These are phyloP conservation scores for Kwoniella shandongensis DNA, from an alignment of 768 basidiomycete species.

Conservation along the genomic window DNA sequence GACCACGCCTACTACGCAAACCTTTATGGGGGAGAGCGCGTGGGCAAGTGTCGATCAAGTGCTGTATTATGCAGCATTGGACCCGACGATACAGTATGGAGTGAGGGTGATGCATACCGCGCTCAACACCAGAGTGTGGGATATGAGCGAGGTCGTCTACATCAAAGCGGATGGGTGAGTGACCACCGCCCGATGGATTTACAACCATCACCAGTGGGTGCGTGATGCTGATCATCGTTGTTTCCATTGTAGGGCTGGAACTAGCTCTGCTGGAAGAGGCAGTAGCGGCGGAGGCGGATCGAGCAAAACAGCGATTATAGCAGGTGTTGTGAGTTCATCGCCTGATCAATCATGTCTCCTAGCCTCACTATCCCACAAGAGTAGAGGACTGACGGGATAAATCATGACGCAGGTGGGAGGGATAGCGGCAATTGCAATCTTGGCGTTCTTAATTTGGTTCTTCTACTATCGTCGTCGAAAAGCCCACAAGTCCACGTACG, in stretches of 20 bases:
- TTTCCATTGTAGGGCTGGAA: not conserved
- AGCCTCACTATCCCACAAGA: not conserved
- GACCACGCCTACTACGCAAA: slow-evolving; percentile 2
- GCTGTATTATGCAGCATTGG: slow-evolving; percentile 17
- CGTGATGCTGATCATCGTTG: not conserved
- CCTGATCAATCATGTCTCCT: no score
- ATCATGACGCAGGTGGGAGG: slow-evolving; percentile 7
- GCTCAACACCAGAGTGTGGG: slow-evolving; percentile 1
- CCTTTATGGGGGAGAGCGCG: not conserved
- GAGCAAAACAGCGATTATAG: slow-evolving; percentile 11
- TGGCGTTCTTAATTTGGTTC: slow-evolving; percentile 7
- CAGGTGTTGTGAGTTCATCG: slow-evolving; percentile 7
- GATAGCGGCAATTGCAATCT: not conserved
- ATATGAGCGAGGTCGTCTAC: slow-evolving; percentile 12
- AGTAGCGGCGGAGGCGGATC: not conserved
- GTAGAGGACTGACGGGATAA: not conserved
- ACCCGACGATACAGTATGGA: slow-evolving; percentile 7
- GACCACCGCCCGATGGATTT: not conserved
- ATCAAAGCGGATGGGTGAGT: slow-evolving; percentile 15
- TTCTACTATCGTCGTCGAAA: slow-evolving; percentile 3
- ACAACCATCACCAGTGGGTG: not conserved
- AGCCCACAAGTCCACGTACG: slow-evolving; percentile 7
- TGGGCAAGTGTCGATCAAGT: slow-evolving; percentile 14
- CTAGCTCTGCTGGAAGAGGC: not conserved
- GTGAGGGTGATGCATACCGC: slow-evolving; percentile 12